phyloP scores from a whole-genome alignment of 768 basidiomycete genomes.

The Phaeolepiota aurea region DNA sequence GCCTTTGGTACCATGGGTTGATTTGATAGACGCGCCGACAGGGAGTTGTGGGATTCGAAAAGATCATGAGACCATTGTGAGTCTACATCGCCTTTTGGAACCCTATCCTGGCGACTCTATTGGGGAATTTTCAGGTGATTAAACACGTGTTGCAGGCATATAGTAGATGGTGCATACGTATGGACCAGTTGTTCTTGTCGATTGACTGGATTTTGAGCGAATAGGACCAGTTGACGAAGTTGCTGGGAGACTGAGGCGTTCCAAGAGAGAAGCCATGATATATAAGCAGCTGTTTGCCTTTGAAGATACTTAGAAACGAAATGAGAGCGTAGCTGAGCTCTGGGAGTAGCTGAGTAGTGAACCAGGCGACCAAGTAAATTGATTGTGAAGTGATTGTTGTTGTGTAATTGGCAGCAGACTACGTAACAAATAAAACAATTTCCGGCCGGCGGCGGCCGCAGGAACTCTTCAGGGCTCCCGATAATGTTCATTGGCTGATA shows the following conservation, averaged over 20 bases:
- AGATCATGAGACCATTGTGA: conserved; percentile 68
- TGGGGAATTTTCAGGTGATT: conserved; percentile 9
- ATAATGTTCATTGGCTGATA: too few relatives aligned
- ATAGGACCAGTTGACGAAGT: conserved; percentile 33
- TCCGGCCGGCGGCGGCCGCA: too few relatives aligned
- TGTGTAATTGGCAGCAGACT: too few relatives aligned
- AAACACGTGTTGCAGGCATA: conserved; percentile 3
- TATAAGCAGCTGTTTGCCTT: too few relatives aligned
- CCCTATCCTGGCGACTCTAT: conserved; percentile 42
- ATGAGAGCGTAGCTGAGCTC: too few relatives aligned
- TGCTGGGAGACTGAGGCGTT: conserved; percentile 43
- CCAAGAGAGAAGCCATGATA: conserved; percentile 50
- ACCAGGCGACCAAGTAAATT: too few relatives aligned
- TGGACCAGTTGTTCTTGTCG: conserved; percentile 34
- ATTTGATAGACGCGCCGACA: conserved; percentile 48
- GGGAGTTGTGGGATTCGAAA: conserved; percentile 51
- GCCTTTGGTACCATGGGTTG: conserved; percentile 40
- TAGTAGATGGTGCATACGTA: conserved; percentile 38
- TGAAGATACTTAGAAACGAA: too few relatives aligned
- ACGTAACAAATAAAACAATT: too few relatives aligned
- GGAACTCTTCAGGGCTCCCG: too few relatives aligned
- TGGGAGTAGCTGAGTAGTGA: too few relatives aligned
- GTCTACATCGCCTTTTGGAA: conserved; percentile 61
- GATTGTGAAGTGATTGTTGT: too few relatives aligned
- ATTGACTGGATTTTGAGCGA: conserved; percentile 26